Percentiles rank a stretch among this genome's conserved stretches.
These are phyloP conservation scores for Geotrichum citri-aurantii DNA, from an alignment of 1,139 yeast species.

Conservation along the genomic window DNA sequence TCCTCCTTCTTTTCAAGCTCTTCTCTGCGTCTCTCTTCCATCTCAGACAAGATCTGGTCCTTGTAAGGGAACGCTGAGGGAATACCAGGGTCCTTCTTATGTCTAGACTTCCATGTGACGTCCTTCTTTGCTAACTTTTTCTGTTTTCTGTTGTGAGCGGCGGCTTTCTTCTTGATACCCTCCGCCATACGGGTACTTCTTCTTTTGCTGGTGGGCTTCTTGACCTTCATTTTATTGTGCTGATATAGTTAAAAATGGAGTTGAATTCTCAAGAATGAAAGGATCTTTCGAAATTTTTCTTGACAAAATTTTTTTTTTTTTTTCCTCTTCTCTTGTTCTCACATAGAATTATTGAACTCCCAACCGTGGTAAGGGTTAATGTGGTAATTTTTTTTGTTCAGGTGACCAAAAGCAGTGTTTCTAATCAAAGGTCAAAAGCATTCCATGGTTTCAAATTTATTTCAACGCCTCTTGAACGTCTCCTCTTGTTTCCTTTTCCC, in stretches of 20 bases:
- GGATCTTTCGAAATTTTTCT: neutral
- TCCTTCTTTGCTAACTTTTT: conserved; percentile 79
- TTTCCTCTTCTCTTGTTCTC: neutral
- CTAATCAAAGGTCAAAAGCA: neutral
- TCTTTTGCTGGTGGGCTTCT: conserved; percentile 63
- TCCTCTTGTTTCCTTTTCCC: neutral
- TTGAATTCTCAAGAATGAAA: neutral
- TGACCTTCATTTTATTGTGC: conserved; percentile 10
- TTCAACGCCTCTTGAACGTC: neutral
- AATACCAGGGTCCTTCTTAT: conserved; percentile 84
- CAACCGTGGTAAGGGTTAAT: conserved; percentile 5
- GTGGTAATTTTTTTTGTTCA: neutral
- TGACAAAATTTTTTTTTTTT: neutral
- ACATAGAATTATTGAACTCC: conserved; percentile 2
- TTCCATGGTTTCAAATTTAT: no score
- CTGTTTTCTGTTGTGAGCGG: conserved; percentile 85
- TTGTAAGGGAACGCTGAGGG: conserved; percentile 95
- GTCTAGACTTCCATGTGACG: conserved; percentile 84
- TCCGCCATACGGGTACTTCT: conserved; percentile 87
- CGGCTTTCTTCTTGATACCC: conserved; percentile 92
- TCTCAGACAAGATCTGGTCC: conserved; percentile 71
- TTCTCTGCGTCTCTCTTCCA: conserved; percentile 64
- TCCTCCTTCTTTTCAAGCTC: conserved; percentile 30
- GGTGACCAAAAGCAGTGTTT: neutral
- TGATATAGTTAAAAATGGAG: neutral